Evolutionary conservation across 768 basidiomycete species (phyloP), one percentile per base, ranked within the genome.

Genomic region (Auricularia heimuer): DNA sequence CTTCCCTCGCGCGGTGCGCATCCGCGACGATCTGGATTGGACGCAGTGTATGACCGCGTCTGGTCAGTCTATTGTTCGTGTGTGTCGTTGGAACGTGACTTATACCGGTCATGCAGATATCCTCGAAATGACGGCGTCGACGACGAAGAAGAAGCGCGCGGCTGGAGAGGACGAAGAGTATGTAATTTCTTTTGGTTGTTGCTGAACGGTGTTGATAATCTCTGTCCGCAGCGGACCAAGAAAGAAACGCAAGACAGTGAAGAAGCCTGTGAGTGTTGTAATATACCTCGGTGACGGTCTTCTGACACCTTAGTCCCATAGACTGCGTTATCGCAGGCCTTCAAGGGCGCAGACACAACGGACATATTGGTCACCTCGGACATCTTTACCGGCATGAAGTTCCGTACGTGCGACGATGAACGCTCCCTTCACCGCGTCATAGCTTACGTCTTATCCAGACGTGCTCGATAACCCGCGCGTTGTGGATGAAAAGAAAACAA

Each of bases 1-100:
- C 24, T 99, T 99, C 72, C 96, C 97, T 56, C 84, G 95, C 65
- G 93, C 91, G 16, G 70, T 92, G 58, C 72, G 75, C 2, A 92
- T 95, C 66, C 84, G 92, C 29, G 90, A 91, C 62, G 94, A 97
- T 70, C 79, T 92, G 21, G 81, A 73, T 39, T 77, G 85, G 51
- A 82, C 82, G 1, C 91, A 93, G 70, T 92, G 90, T 72, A 82
- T 88, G 82, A 79, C 83, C 10, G 86, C 86, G 1, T 80, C 85
- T 58, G 84, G 91, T 89, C 66, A 42, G 39, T 42, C 71, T 65
- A 18, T 4, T 67, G 18, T 61, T 61, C 42, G 63, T 42, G 34
- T 33, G 4, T 16, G 12, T 39, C 12, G 33, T 18, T 37, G 10
- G 11, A 21, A 63, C 29, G 24, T 62, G 45, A 29, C 4, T 18